Percentiles rank a stretch among this genome's conserved stretches.
These are phyloP conservation scores for Tilletia indica DNA, from an alignment of 1,284 basidiomycete genomes.

Conservation along the genomic window DNA sequence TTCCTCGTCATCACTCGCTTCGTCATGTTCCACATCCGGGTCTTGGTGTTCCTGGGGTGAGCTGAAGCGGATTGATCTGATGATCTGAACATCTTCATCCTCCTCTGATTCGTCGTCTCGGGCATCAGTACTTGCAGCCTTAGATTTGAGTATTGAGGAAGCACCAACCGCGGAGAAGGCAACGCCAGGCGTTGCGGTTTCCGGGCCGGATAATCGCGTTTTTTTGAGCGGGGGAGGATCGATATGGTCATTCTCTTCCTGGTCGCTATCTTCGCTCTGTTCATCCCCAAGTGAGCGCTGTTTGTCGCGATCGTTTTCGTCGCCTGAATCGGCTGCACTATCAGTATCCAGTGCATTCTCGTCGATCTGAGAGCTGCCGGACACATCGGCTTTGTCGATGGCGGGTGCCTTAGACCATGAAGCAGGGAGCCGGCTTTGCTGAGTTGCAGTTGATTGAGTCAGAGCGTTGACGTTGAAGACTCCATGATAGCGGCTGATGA, in stretches of 20 bases:
- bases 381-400: no score
- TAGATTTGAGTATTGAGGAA: no score
- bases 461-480: neutral
- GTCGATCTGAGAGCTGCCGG: neutral
- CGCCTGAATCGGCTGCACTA: constrained; percentile 28
- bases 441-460: neutral
- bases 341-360: constrained; percentile 57
- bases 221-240: no score
- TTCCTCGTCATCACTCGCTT: constrained; percentile 21
- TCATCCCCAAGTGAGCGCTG: constrained; percentile 1
- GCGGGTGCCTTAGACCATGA: neutral
- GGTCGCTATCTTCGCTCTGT: constrained; percentile 35
- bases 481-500: neutral
- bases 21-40: constrained; percentile 35
- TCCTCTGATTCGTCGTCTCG: neutral
- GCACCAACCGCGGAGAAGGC: no score
- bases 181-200: no score
- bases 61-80: no score
- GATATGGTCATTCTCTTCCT: neutral
- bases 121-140: no score
- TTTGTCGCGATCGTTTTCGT: constrained; percentile 19
- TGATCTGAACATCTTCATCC: neutral
- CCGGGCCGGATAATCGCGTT: no score
- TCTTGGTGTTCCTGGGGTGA: constrained; percentile 25
- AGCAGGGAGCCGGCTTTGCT: constrained; percentile 4